Conservation (phyloP, 495 filamentous ascomycete genomes). For the Rostrohypoxylon terebratum region DNA sequence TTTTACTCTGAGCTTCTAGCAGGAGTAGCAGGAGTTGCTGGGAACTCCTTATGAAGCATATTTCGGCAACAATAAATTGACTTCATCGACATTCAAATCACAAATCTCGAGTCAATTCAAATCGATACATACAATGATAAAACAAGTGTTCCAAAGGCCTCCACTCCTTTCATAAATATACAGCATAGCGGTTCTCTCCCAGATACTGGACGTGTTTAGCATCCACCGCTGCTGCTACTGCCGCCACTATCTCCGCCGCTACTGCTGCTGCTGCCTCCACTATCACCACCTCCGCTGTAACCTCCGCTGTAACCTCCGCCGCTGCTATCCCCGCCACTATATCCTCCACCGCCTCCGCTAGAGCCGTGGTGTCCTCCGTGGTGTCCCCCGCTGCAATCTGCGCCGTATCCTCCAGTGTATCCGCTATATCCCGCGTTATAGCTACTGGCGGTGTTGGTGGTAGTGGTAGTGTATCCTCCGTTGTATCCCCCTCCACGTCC, state of each 20-base stretch:
- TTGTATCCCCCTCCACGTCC: not conserved
- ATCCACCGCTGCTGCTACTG: not conserved
- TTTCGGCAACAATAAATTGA: too few relatives aligned
- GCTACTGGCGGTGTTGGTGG: not conserved
- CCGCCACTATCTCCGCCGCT: not conserved
- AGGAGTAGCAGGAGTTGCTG: too few relatives aligned
- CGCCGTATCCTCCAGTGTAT: not conserved
- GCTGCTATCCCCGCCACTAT: not conserved
- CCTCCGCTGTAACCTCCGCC: not conserved
- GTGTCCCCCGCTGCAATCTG: not conserved
- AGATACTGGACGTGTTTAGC: not conserved
- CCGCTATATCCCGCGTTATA: not conserved
- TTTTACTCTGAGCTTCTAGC: too few relatives aligned
- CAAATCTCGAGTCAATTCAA: too few relatives aligned
- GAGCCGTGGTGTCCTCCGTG: not conserved
- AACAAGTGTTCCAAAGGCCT: too few relatives aligned
- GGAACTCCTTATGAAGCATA: too few relatives aligned
- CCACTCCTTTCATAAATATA: too few relatives aligned
- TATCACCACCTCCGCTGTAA: not conserved
- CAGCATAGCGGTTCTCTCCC: too few relatives aligned
- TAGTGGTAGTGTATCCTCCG: not conserved
- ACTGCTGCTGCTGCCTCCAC: not conserved
- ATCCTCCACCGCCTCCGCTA: slow-evolving; percentile 7
- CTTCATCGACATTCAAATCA: too few relatives aligned
- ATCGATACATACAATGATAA: too few relatives aligned